phyloP scores from a whole-genome alignment of 768 basidiomycete species.

The Clathrus columnatus region DNA sequence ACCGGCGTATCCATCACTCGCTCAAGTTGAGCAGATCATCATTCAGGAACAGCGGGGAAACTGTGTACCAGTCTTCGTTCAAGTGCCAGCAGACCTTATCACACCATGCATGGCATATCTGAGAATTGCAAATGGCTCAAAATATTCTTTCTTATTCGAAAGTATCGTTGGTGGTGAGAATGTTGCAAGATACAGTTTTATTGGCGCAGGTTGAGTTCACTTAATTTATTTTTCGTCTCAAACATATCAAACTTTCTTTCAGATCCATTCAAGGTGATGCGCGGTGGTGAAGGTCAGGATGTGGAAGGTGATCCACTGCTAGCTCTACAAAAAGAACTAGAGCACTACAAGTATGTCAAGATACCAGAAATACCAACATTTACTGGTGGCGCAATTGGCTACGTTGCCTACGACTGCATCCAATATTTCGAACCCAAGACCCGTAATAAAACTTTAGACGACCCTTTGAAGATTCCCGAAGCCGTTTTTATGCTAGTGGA shows the following conservation, averaged over 20 bases:
- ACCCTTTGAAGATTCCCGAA: constrained; percentile 84
- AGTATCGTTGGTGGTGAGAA: constrained; percentile 87
- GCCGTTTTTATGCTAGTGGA: constrained; percentile 96
- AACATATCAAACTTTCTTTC: background rate
- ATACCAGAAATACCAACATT: constrained; percentile 90
- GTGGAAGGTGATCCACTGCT: constrained; percentile 80
- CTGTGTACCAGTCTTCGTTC: constrained; percentile 85
- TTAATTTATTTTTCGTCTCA: background rate
- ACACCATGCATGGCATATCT: constrained; percentile 98
- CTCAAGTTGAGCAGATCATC: constrained; percentile 69
- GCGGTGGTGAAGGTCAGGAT: constrained; percentile 79
- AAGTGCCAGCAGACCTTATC: constrained; percentile 90
- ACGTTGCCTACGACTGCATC: constrained; percentile 94
- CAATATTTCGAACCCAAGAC: constrained; percentile 96
- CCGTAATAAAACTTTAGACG: constrained; percentile 52
- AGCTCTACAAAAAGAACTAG: constrained; percentile 76
- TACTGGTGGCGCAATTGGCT: constrained; percentile 96
- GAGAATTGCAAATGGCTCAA: constrained; percentile 82
- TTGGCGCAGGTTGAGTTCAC: constrained; percentile 74
- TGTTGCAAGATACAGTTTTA: constrained; percentile 89
- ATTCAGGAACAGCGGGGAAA: constrained; percentile 80
- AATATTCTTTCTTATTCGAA: constrained; percentile 92
- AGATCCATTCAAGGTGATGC: constrained; percentile 93
- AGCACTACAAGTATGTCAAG: constrained; percentile 81
- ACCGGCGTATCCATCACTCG: constrained; percentile 60